Evolutionary conservation across 2,329 filamentous ascomycete genomes (phyloP).

Genomic region (Aureobasidium melanogenum): DNA sequence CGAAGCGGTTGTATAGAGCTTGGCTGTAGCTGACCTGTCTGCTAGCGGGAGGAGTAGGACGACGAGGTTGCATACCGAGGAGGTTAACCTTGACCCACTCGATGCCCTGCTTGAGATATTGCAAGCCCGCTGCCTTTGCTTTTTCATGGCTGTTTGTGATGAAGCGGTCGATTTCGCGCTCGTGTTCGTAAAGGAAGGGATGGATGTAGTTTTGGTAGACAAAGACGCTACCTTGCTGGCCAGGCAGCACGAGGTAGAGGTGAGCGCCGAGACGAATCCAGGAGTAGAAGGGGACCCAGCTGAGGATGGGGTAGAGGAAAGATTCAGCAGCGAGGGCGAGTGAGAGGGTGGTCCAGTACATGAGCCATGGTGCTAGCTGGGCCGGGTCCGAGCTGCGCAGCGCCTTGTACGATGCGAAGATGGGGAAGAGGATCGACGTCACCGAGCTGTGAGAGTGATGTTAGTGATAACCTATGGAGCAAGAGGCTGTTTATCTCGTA

Average conservation of each 20-base stretch:
- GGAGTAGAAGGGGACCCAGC: conserved; percentile 89
- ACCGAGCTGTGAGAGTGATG: conserved; percentile 53
- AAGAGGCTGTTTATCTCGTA: conserved; percentile 40
- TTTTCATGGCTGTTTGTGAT: conserved; percentile 75
- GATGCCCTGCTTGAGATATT: conserved; percentile 39
- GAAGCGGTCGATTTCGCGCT: conserved; percentile 79
- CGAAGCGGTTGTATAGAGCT: conserved; percentile 75
- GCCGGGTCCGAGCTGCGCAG: conserved; percentile 86
- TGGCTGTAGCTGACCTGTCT: conserved; percentile 60
- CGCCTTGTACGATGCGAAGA: conserved; percentile 97
- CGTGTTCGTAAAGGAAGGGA: conserved; percentile 81
- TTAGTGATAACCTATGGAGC: conserved; percentile 6
- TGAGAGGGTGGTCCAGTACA: conserved; percentile 96
- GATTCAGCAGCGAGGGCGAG: conserved; percentile 75
- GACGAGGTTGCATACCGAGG: conserved; percentile 63
- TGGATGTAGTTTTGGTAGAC: conserved; percentile 81
- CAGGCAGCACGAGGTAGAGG: conserved; percentile 91
- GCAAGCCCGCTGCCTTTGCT: conserved; percentile 65
- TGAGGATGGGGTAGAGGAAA: conserved; percentile 77
- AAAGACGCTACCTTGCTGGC: conserved; percentile 83
- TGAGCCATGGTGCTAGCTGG: conserved; percentile 91
- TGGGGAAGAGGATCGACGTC: conserved; percentile 83
- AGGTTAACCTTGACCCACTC: conserved; percentile 62
- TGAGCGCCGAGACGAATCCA: conserved; percentile 82
- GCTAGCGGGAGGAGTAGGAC: conserved; percentile 37